phyloP scores from a whole-genome alignment of 352 stramenopile species.

The Phytopythium vexans region DNA sequence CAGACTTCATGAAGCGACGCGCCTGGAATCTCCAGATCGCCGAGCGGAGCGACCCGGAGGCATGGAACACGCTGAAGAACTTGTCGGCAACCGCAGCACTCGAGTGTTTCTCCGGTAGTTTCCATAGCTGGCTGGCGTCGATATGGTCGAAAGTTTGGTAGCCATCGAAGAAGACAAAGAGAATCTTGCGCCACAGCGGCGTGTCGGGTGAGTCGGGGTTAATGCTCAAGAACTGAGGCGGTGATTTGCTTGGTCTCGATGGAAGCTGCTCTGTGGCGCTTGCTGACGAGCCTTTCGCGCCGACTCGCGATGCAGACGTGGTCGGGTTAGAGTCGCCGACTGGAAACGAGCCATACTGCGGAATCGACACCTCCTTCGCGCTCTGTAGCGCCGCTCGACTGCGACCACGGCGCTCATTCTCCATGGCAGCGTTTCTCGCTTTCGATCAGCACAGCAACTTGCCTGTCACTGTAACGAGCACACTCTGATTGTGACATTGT shows the following conservation, averaged over 20 bases:
- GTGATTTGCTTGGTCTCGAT: too few species aligned
- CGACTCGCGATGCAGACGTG: too few species aligned
- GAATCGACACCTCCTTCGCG: too few species aligned
- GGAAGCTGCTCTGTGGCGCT: too few species aligned
- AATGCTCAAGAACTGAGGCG: not conserved
- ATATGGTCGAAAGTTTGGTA: constrained; percentile 20
- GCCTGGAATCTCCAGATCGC: constrained; percentile 29
- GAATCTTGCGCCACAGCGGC: constrained; percentile 35
- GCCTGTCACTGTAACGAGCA: not conserved
- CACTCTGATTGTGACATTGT: not conserved
- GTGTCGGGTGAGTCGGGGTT: constrained; percentile 26
- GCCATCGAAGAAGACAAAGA: constrained; percentile 38
- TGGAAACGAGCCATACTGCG: too few species aligned
- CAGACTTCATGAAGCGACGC: constrained; percentile 26
- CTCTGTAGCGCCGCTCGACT: too few species aligned
- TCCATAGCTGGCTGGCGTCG: constrained; percentile 44
- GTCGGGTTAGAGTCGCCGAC: too few species aligned
- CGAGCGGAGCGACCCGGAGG: constrained; percentile 16
- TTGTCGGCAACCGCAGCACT: constrained; percentile 29
- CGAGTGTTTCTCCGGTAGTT: constrained; percentile 31
- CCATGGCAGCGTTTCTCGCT: too few species aligned
- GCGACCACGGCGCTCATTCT: too few species aligned
- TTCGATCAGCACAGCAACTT: too few species aligned
- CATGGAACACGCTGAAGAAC: constrained; percentile 17
- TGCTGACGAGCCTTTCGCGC: too few species aligned